Evolutionary conservation across 148 eudicot genomes (phyloP).

Genomic region (Rhododendron vialii): DNA sequence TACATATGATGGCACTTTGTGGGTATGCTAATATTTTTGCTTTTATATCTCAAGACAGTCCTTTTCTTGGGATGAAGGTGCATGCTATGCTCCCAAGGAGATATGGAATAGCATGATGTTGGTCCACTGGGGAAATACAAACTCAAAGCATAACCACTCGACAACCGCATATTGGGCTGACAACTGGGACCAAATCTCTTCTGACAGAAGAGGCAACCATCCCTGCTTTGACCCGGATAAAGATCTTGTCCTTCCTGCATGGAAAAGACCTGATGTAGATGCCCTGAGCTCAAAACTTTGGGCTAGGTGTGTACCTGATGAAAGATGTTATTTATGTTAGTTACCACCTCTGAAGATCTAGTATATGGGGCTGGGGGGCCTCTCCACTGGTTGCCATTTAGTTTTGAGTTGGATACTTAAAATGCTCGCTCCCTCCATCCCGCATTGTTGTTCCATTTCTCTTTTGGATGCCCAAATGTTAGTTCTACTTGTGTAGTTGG

Average conservation of each 20-base stretch:
- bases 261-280: slow-evolving; percentile 76
- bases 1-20: background rate
- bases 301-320: slow-evolving; percentile 50
- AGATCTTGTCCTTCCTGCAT: slow-evolving; percentile 95
- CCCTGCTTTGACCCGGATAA: slow-evolving; percentile 88
- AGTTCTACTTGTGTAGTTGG: background rate
- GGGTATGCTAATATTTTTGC: slow-evolving; percentile 20
- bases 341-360: background rate
- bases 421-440: background rate
- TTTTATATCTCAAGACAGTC: slow-evolving; percentile 56
- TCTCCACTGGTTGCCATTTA: background rate
- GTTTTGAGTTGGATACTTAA: background rate
- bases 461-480: background rate
- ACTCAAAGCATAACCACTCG: slow-evolving; percentile 83
- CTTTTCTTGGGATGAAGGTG: slow-evolving; percentile 99
- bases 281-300: slow-evolving; percentile 63
- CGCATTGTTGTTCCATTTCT: background rate
- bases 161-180: slow-evolving; percentile 94
- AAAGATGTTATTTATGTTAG: background rate
- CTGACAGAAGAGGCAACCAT: slow-evolving; percentile 78
- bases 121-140: slow-evolving; percentile 98
- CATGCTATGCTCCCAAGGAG: slow-evolving; percentile 99
- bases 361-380: background rate
- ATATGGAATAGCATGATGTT: slow-evolving; percentile 99
- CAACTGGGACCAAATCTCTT: slow-evolving; percentile 70